Conservation (phyloP, 208 protist genomes). For the Balamuthia mandrillaris region DNA sequence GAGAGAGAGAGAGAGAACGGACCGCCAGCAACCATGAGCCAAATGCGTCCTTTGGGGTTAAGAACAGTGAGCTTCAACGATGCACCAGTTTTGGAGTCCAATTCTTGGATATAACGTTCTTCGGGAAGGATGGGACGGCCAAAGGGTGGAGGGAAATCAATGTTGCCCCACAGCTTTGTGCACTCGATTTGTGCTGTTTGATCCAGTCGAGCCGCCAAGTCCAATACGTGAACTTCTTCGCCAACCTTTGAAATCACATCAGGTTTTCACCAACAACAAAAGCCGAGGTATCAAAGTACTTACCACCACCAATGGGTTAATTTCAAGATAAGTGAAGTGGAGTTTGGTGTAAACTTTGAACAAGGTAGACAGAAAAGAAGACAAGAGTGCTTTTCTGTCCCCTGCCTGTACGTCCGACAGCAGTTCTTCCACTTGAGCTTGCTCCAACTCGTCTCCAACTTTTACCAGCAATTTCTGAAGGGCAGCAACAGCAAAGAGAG, state of each 20-base stretch:
- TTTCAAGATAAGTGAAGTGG: slow-evolving; percentile 82
- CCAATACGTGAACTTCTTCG: slow-evolving; percentile 46
- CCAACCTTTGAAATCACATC: not conserved
- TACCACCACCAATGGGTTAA: slow-evolving; percentile 76
- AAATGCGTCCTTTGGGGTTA: slow-evolving; percentile 76
- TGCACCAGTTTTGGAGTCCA: slow-evolving; percentile 81
- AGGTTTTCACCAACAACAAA: not conserved
- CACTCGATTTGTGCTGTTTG: slow-evolving; percentile 62
- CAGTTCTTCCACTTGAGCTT: not conserved
- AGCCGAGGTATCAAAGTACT: not conserved
- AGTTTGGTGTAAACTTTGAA: slow-evolving; percentile 67
- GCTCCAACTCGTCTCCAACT: not conserved
- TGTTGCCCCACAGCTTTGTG: slow-evolving; percentile 59
- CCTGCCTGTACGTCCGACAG: not conserved
- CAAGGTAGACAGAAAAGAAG: slow-evolving; percentile 53
- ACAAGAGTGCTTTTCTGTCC: slow-evolving; percentile 35
- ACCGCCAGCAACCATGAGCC: slow-evolving; percentile 82
- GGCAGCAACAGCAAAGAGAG: not conserved
- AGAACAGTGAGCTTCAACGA: slow-evolving; percentile 84
- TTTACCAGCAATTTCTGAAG: not conserved
- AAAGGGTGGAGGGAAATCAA: slow-evolving; percentile 79
- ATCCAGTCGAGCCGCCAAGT: slow-evolving; percentile 63
- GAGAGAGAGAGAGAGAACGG: not conserved
- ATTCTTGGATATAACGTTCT: slow-evolving; percentile 73
- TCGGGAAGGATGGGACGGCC: slow-evolving; percentile 67